Conservation (phyloP, 371 early-diverging fungal species). For the Rhizopus stolonifer region DNA sequence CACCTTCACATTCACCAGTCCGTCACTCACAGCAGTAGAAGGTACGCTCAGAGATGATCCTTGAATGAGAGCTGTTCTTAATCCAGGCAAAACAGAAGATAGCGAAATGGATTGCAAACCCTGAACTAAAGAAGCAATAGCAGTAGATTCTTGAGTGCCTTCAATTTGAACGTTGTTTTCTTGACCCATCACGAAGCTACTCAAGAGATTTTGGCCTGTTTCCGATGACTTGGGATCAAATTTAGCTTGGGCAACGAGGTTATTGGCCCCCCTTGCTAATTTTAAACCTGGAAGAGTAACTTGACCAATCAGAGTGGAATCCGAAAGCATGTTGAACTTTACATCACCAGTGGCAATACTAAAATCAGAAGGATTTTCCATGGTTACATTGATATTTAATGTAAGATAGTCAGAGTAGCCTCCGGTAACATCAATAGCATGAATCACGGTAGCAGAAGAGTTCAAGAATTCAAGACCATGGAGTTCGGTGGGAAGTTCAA, state of each 20-base stretch:
- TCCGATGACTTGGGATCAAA: constrained; percentile 48
- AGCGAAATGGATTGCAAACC: constrained; percentile 48
- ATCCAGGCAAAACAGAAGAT: constrained; percentile 48
- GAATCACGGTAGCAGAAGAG: constrained; percentile 50
- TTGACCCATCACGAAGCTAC: constrained; percentile 53
- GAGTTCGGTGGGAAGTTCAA: constrained; percentile 51
- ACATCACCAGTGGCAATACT: constrained; percentile 56
- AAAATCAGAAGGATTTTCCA: constrained; percentile 58
- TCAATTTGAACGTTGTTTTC: constrained; percentile 46
- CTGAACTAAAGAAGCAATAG: constrained; percentile 43
- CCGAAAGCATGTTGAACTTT: constrained; percentile 40
- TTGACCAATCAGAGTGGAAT: constrained; percentile 40
- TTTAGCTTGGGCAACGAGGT: constrained; percentile 36
- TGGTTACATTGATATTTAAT: constrained; percentile 50
- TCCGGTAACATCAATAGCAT: constrained; percentile 57
- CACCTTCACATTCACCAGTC: constrained; percentile 46
- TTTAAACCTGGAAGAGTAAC: constrained; percentile 45
- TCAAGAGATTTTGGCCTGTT: constrained; percentile 50
- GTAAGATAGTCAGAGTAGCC: constrained; percentile 46
- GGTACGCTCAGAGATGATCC: constrained; percentile 44
- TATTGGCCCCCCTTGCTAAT: constrained; percentile 48
- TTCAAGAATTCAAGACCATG: constrained; percentile 61
- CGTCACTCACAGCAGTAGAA: constrained; percentile 37
- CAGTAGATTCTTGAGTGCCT: constrained; percentile 44
- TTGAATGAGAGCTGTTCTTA: constrained; percentile 42